Base-by-base conservation (phyloP, 176 grass and related monocot species). In the Aegilops tauschii region DNA sequence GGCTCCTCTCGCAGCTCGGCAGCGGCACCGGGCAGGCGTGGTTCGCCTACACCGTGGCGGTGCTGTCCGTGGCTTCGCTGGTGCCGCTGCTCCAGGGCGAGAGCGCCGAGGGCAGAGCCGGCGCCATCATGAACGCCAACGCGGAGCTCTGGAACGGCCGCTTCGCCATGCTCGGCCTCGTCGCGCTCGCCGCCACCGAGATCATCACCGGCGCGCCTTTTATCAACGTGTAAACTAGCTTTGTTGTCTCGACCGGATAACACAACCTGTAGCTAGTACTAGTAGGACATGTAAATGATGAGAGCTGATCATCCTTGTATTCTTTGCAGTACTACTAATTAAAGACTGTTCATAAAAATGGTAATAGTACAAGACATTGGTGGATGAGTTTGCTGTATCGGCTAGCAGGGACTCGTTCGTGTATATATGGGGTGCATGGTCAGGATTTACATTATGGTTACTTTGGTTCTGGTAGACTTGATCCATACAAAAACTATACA, bases 61-160 rank as follows among this genome's bases (percentile, higher is more conserved):
- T 93, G 72, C 77, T 93, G 3, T 87, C 93, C 0, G 76, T 40
- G 3, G 93, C 93, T 18, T 95, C 93, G 12, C 61, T 95, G 44
- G 83, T 85, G 30, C 93, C 93, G 10, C 31, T 95, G 56, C 89
- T 95, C 23, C 76, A 72, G 8, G 93, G 93, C 2, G 75, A 78
- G 3, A 93, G 42, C 31, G 86, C 76, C 4, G 79, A 91, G 80
- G 76, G 21, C 3, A 88, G 85, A 61, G 70, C 83, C 8, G 28
- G 42, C 0, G 82, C 36, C 23, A 1, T 93, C 13, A 86, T 92
- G 87, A 93, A 28, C 32, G 89, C 90, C 12, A 61, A 90, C 73
- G 94, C 94, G 1, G 94, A 96, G 91, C 69, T 96, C 63, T 96
- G 94, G 91, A 96, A 96, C 29, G 91, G 94, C 0, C 79, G 94